A percentile compares a stretch with the other conserved stretches of the same genome.
Evolutionary conservation across 1,284 basidiomycete genomes (phyloP).

Genomic region (Cryptococcus sp.): DNA sequence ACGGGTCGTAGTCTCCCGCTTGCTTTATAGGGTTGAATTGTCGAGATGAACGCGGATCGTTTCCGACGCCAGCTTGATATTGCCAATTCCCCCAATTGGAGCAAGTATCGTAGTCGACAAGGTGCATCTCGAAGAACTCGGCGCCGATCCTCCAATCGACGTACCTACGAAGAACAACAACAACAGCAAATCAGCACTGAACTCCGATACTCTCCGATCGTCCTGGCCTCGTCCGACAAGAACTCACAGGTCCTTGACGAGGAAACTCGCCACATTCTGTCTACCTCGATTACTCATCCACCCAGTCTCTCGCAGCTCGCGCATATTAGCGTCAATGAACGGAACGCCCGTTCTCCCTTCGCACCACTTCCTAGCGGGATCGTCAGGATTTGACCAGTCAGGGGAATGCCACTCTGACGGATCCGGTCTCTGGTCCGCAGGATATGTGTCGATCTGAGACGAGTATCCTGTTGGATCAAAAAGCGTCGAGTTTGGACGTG

Average conservation of each 20-base stretch:
- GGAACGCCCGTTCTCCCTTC: slow-evolving; percentile 59
- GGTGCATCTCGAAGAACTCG: slow-evolving; percentile 58
- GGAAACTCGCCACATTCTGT: slow-evolving; percentile 61
- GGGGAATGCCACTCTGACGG: slow-evolving; percentile 30
- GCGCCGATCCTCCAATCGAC: slow-evolving; percentile 62
- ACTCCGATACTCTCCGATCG: background rate
- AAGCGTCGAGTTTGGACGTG: slow-evolving; percentile 36
- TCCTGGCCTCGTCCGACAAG: background rate
- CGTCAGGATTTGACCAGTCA: slow-evolving; percentile 32
- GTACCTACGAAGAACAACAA: slow-evolving; percentile 23
- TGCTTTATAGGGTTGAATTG: slow-evolving; percentile 64
- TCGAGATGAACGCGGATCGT: slow-evolving; percentile 58
- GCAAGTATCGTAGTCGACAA: slow-evolving; percentile 56
- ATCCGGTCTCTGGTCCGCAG: slow-evolving; percentile 21
- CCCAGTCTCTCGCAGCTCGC: slow-evolving; percentile 58
- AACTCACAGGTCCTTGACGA: slow-evolving; percentile 57
- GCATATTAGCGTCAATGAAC: slow-evolving; percentile 61
- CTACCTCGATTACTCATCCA: slow-evolving; percentile 61
- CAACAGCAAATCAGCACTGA: too few species aligned
- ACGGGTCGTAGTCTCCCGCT: slow-evolving; percentile 58
- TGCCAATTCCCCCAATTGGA: slow-evolving; percentile 57
- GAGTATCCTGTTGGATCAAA: slow-evolving; percentile 57
- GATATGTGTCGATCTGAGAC: slow-evolving; percentile 41
- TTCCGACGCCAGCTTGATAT: slow-evolving; percentile 58
- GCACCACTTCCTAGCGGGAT: slow-evolving; percentile 51